These are phyloP conservation scores for Termitomyces heimii DNA, from an alignment of 768 basidiomycete genomes.

Conservation along the genomic window DNA sequence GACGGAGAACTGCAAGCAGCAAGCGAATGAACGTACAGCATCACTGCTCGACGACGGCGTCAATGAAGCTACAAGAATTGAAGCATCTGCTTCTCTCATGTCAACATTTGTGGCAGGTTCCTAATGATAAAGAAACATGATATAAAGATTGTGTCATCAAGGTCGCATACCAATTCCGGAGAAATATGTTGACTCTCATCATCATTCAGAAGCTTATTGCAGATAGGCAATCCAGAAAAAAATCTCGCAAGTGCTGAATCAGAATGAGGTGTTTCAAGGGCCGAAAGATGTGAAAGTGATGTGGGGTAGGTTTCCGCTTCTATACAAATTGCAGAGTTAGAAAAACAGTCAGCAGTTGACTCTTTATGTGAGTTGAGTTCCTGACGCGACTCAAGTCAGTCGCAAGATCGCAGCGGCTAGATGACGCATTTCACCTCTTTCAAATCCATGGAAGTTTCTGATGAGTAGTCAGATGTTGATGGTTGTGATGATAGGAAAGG, in stretches of 20 bases:
- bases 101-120: background rate
- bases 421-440: constrained; percentile 1
- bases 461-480: background rate
- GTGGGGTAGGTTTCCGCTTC: background rate
- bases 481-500: constrained; percentile 29
- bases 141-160: background rate
- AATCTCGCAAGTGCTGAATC: background rate
- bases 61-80: background rate
- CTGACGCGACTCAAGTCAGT: background rate
- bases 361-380: background rate
- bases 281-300: background rate
- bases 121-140: background rate
- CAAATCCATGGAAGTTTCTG: background rate
- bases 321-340: background rate
- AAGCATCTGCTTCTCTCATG: background rate
- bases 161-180: background rate
- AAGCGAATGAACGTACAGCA: background rate
- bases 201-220: background rate
- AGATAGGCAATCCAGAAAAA: background rate
- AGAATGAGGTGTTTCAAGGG: background rate
- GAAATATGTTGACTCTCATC: background rate
- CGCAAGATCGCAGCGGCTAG: background rate
- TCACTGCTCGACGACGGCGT: background rate
- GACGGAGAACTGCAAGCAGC: background rate
- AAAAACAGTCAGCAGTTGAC: background rate